Evolutionary conservation across 73 alveolate genomes (phyloP), one percentile per base, ranked within the genome.

Genomic region (Paramecium caudatum): DNA sequence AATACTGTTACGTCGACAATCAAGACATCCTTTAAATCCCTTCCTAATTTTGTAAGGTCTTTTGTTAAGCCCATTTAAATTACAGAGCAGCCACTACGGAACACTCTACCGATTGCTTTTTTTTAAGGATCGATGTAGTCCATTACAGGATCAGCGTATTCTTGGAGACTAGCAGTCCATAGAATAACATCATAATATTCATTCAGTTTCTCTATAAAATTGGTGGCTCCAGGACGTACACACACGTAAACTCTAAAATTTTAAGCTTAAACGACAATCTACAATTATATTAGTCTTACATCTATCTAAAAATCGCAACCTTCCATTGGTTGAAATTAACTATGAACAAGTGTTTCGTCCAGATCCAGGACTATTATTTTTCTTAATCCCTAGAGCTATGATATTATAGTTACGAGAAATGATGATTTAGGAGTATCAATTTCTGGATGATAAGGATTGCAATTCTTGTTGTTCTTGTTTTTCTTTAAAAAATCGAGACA

Each of bases 191-290:
- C 97, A 88, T 46, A 93, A 37, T 85, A 19, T 30, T 88, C 87
- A 34, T 84, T 50, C 21, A 80, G 55, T 25, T 91, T 91, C 83
- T 90, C 95, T 30, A 95, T 90, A 70, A 95, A 95, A 70, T 94
- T 82, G 82, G 83, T 93, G 1, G 92, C 98, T 68, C 96, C 94
- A 3, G 98, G 98, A 6, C 98, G 84, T 33, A 92, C 88, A 33
- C 81, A 23, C n/a, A 95, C 98, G 63, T 80, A 93, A 30, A 95
- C 93, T 68, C 84, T 93, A 63, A 82, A 68, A 6, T 61, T 47
- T 27, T 13, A 15, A n/a, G 36, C 45, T 82, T 46, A 82, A 91
- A 82, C 93, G 82, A 63, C 80, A 46, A 55, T 81, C 91, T 61
- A 25, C n/a, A 27, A n/a, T 43, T 5, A 5, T 3, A 47, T 13